phyloP scores from a whole-genome alignment of 768 basidiomycete species.

The Kwoniella bestiolae region DNA sequence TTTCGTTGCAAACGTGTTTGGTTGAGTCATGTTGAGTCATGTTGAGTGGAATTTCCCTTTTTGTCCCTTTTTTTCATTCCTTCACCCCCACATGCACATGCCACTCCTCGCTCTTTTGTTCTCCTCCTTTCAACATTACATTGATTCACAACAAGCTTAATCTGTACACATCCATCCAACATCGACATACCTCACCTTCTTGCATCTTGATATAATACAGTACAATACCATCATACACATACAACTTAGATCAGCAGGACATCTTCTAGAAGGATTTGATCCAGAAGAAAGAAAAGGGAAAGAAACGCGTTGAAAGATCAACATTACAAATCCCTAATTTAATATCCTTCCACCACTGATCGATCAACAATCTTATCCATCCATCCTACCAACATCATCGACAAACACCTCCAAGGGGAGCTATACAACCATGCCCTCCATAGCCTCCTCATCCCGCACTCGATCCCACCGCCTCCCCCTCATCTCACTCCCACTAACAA shows the following conservation, averaged over 20 bases:
- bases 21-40: slow-evolving; percentile 16
- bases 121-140: neutral
- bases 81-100: no score
- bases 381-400: neutral
- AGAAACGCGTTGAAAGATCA: neutral
- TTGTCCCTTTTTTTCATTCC: slow-evolving; percentile 14
- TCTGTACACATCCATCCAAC: slow-evolving; percentile 14
- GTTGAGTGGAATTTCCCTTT: slow-evolving; percentile 14
- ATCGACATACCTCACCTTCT: neutral
- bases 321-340: slow-evolving; percentile 1
- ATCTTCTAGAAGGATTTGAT: neutral
- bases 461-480: slow-evolving; percentile 9
- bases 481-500: slow-evolving; percentile 10
- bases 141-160: neutral
- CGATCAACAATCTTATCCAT: neutral
- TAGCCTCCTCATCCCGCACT: slow-evolving; percentile 17
- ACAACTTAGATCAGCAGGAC: neutral
- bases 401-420: no score
- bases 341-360: neutral
- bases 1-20: neutral
- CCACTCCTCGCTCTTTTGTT: no score
- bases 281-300: neutral
- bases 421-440: slow-evolving; percentile 17
- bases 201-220: neutral
- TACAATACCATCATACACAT: neutral